These are phyloP conservation scores for Hypoxylon fragiforme DNA, from an alignment of 495 filamentous ascomycete genomes.

Conservation along the genomic window DNA sequence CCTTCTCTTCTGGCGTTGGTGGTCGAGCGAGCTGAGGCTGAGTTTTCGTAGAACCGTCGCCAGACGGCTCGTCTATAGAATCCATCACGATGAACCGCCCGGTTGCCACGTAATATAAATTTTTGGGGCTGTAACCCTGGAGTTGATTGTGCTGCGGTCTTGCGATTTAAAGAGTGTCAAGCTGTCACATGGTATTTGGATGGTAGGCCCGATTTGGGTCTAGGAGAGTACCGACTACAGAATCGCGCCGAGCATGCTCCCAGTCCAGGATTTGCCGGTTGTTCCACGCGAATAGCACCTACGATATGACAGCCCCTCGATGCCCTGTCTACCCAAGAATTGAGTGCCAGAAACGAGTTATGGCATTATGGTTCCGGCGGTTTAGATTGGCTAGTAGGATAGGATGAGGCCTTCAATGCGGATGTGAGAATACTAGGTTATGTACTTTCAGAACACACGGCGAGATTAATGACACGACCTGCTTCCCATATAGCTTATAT, in stretches of 20 bases:
- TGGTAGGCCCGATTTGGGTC: conserved; percentile 23
- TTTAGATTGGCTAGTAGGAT: conserved; percentile 19
- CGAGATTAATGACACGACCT: conserved; percentile 20
- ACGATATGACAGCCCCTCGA: conserved; percentile 6
- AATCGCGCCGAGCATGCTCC: conserved; percentile 19
- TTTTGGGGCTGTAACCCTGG: background rate
- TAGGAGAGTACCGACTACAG: conserved; percentile 16
- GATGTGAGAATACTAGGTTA: conserved; percentile 1
- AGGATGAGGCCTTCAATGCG: conserved; percentile 9
- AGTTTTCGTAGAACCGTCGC: conserved; percentile 23
- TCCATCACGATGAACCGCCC: conserved; percentile 27
- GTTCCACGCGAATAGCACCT: conserved; percentile 7
- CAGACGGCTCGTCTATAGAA: conserved; percentile 19
- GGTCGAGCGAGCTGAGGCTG: conserved; percentile 20
- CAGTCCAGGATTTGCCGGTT: conserved; percentile 3
- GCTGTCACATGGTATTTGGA: conserved; percentile 25
- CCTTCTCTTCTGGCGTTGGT: conserved; percentile 29
- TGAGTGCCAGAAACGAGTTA: conserved; percentile 9
- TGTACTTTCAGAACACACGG: conserved; percentile 19
- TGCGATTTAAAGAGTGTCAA: conserved; percentile 16
- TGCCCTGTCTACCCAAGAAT: conserved; percentile 10
- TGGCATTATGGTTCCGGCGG: conserved; percentile 6
- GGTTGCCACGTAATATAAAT: conserved; percentile 1
- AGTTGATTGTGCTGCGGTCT: conserved; percentile 13
- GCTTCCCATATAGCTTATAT: conserved; percentile 33